Evolutionary conservation across 371 early-diverging fungal genomes (phyloP).

Genomic region (Gilbertella persicaria): DNA sequence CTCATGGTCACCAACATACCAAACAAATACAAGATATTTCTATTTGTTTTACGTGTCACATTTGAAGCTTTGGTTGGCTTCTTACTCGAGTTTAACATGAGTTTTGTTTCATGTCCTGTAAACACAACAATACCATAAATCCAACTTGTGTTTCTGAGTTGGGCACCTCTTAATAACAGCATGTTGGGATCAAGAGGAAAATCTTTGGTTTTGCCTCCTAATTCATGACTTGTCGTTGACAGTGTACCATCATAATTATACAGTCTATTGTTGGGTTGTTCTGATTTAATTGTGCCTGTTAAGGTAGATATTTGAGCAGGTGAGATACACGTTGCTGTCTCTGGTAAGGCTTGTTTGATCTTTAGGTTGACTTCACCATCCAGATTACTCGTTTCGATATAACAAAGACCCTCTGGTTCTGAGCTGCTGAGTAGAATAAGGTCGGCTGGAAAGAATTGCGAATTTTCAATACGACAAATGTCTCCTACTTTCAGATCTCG

Average conservation of each 20-base stretch:
- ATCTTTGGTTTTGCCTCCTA: constrained; percentile 48
- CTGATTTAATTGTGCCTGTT: constrained; percentile 65
- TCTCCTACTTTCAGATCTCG: constrained; percentile 88
- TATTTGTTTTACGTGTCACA: constrained; percentile 88
- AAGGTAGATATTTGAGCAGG: constrained; percentile 60
- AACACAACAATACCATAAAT: constrained; percentile 82
- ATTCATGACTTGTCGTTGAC: constrained; percentile 38
- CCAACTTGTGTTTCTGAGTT: constrained; percentile 84
- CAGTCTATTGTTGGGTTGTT: constrained; percentile 84
- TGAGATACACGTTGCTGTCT: constrained; percentile 67
- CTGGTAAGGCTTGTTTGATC: constrained; percentile 80
- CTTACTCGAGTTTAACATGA: constrained; percentile 82
- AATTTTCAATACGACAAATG: constrained; percentile 83
- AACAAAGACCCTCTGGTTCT: constrained; percentile 90
- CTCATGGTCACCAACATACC: constrained; percentile 82
- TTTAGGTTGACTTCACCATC: constrained; percentile 96
- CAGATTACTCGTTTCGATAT: constrained; percentile 94
- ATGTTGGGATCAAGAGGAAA: constrained; percentile 77
- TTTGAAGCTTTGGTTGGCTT: constrained; percentile 52
- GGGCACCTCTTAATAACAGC: constrained; percentile 80
- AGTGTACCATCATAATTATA: constrained; percentile 86
- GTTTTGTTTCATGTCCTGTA: constrained; percentile 89
- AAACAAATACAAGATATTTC: constrained; percentile 91
- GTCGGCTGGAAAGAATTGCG: constrained; percentile 93
- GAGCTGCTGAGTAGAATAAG: constrained; percentile 79